Percentiles rank a stretch among this genome's conserved stretches.
Evolutionary conservation across 2,329 filamentous ascomycete genomes (phyloP).

Genomic region (Cytospora leucostoma): DNA sequence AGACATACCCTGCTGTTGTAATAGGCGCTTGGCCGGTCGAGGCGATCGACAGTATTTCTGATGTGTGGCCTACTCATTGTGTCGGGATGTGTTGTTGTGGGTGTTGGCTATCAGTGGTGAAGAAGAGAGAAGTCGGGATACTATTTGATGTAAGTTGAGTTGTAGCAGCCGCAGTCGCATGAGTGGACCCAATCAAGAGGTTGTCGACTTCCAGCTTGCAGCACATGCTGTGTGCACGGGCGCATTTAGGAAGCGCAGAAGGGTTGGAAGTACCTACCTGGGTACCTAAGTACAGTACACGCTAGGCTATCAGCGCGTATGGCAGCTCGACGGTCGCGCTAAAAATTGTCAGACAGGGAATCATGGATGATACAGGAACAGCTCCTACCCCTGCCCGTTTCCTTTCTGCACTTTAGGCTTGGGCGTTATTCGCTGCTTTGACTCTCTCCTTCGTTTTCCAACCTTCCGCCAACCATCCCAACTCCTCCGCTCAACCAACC

Average conservation of each 20-base stretch:
- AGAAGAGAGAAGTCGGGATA: background rate
- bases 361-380: constrained; percentile 3
- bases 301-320: too few species aligned
- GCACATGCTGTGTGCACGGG: background rate
- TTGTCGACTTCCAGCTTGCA: background rate
- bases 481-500: background rate
- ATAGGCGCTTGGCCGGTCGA: constrained; percentile 95
- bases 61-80: constrained; percentile 49
- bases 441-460: constrained; percentile 6
- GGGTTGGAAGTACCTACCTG: background rate
- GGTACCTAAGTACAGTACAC: too few species aligned
- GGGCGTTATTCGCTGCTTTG: background rate
- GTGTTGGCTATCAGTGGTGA: background rate
- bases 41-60: constrained; percentile 79
- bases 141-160: constrained; percentile 11
- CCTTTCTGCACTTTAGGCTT: constrained; percentile 15
- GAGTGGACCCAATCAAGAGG: constrained; percentile 18
- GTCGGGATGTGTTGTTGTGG: constrained; percentile 22
- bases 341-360: constrained; percentile 24
- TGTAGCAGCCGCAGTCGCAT: constrained; percentile 16
- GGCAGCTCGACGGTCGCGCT: constrained; percentile 25
- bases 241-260: constrained; percentile 14
- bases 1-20: constrained; percentile 74
- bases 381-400: constrained; percentile 14
- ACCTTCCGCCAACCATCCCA: background rate